Evolutionary conservation across 2,329 filamentous ascomycete species (phyloP).

Genomic region (Monilinia fructigena): DNA sequence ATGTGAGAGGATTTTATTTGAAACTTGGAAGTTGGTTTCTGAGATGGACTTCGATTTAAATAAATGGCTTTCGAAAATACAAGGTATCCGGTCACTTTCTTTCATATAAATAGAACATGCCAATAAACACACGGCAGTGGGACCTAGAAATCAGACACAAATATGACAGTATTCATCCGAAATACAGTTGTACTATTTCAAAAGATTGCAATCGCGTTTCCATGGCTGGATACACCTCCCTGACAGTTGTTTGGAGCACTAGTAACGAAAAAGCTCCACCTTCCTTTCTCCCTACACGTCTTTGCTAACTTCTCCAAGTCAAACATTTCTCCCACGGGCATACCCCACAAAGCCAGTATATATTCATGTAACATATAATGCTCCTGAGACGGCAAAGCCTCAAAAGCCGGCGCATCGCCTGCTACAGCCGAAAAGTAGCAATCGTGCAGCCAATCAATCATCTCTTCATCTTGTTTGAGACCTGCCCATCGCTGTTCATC

Average conservation of each 20-base stretch:
- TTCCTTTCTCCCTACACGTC: slow-evolving; percentile 36
- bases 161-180: not conserved
- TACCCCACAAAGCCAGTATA: slow-evolving; percentile 39
- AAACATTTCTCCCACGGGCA: slow-evolving; percentile 41
- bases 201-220: slow-evolving; percentile 49
- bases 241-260: slow-evolving; percentile 44
- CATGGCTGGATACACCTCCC: slow-evolving; percentile 50
- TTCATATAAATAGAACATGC: too few species aligned
- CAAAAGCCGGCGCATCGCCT: slow-evolving; percentile 47
- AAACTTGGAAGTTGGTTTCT: too few species aligned
- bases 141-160: too few species aligned
- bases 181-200: slow-evolving; percentile 8
- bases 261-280: slow-evolving; percentile 41
- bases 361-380: slow-evolving; percentile 39
- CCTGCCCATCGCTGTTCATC: slow-evolving; percentile 46
- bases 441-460: slow-evolving; percentile 46
- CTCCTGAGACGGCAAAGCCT: slow-evolving; percentile 40
- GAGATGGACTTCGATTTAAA: too few species aligned
- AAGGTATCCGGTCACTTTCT: too few species aligned
- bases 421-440: slow-evolving; percentile 46
- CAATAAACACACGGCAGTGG: too few species aligned
- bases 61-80: too few species aligned
- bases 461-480: slow-evolving; percentile 47
- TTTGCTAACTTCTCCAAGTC: slow-evolving; percentile 39
- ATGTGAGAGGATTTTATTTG: not conserved